Evolutionary conservation across 768 basidiomycete genomes (phyloP).

Genomic region (Mycena venus): DNA sequence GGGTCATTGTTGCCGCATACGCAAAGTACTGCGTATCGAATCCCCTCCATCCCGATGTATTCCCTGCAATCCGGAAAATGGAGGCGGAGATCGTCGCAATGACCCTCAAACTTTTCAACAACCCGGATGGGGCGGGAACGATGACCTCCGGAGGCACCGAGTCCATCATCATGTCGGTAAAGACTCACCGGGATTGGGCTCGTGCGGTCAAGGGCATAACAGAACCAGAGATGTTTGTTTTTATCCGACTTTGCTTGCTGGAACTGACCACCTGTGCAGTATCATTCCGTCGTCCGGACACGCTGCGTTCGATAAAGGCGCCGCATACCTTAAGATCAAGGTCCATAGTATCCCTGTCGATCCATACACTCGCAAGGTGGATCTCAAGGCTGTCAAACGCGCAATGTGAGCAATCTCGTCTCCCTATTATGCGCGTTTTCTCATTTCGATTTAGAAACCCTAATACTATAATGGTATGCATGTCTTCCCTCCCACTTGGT

Average conservation of each 20-base stretch:
- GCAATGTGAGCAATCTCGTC: slow-evolving; percentile 79
- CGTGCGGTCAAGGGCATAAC: slow-evolving; percentile 86
- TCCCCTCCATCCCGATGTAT: slow-evolving; percentile 93
- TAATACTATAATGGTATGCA: slow-evolving; percentile 87
- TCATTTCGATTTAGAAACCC: slow-evolving; percentile 66
- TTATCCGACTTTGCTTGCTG: neutral
- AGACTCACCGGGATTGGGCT: slow-evolving; percentile 96
- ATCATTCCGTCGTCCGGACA: slow-evolving; percentile 89
- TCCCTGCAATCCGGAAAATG: slow-evolving; percentile 96
- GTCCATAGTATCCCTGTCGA: slow-evolving; percentile 90
- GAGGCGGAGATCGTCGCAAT: slow-evolving; percentile 94
- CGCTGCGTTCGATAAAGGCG: slow-evolving; percentile 96
- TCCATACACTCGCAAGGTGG: slow-evolving; percentile 78
- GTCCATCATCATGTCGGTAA: slow-evolving; percentile 95
- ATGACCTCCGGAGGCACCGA: slow-evolving; percentile 98
- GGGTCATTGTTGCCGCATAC: slow-evolving; percentile 85
- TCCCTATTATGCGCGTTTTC: neutral
- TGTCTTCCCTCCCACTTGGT: neutral
- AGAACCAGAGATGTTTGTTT: slow-evolving; percentile 89
- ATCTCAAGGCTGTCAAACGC: slow-evolving; percentile 81
- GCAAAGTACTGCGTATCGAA: slow-evolving; percentile 88
- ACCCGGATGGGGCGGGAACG: slow-evolving; percentile 87
- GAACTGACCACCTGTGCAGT: slow-evolving; percentile 54
- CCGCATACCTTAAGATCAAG: slow-evolving; percentile 90
- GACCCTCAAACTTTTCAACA: slow-evolving; percentile 88